phyloP scores from a whole-genome alignment of 306 rosid species.

The Lathyrus oleraceus region DNA sequence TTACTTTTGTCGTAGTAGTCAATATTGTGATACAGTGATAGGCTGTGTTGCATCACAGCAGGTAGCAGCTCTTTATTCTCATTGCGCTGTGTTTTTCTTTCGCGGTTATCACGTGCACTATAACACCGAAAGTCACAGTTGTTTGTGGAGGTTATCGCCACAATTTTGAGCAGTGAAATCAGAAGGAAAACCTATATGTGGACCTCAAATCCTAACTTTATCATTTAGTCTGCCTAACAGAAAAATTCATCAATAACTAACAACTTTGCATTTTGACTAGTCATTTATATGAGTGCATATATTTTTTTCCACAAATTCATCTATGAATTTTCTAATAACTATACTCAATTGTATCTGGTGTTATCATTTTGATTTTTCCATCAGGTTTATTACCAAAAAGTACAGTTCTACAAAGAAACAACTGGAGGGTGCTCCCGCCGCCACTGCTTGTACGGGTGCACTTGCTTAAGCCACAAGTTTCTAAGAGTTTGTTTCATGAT shows the following conservation, averaged over 20 bases:
- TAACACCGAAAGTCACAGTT: too few species aligned
- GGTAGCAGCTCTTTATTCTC: too few species aligned
- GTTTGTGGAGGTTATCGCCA: too few species aligned
- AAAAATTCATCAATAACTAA: too few species aligned
- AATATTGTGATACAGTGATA: neutral
- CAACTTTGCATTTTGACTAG: neutral
- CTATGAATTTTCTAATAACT: neutral
- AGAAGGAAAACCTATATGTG: too few species aligned
- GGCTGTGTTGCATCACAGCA: neutral
- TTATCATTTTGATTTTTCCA: constrained; percentile 34
- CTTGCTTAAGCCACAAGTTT: constrained; percentile 56
- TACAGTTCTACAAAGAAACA: constrained; percentile 78
- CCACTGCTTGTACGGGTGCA: constrained; percentile 76
- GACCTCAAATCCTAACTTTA: too few species aligned
- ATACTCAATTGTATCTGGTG: constrained; percentile 3
- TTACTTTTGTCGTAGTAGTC: neutral
- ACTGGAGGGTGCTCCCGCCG: constrained; percentile 64
- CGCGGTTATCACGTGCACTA: neutral
- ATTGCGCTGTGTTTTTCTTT: neutral
- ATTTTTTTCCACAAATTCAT: neutral
- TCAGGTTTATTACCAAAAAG: constrained; percentile 89
- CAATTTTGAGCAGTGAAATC: too few species aligned
- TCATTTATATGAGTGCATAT: neutral
- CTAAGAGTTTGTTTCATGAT: constrained; percentile 31
- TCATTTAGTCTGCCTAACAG: too few species aligned